A percentile compares a stretch with the other conserved stretches of the same genome.
phyloP scores from a whole-genome alignment of 1,139 yeast genomes.

The Yamadazyma diddensiae region DNA sequence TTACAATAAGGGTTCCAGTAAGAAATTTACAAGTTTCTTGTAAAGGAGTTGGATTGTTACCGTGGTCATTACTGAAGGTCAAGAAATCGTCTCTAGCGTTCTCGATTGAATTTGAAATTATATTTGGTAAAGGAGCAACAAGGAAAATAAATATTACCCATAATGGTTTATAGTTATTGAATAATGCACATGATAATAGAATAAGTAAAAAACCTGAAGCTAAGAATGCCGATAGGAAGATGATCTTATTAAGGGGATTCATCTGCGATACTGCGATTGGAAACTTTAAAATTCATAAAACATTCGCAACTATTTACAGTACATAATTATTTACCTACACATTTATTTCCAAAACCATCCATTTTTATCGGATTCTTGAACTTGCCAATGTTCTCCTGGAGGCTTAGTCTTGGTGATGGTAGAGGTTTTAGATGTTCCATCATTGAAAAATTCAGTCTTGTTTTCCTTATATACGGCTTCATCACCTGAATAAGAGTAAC shows the following conservation, averaged over 20 bases:
- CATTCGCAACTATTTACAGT: background rate
- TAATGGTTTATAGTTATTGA: constrained; percentile 67
- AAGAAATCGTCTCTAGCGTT: constrained; percentile 56
- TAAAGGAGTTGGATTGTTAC: constrained; percentile 41
- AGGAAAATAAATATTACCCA: constrained; percentile 65
- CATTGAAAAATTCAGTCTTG: constrained; percentile 54
- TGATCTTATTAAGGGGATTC: constrained; percentile 68
- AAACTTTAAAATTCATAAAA: background rate
- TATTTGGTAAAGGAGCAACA: constrained; percentile 69
- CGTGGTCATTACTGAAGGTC: constrained; percentile 54
- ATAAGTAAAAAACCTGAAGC: constrained; percentile 76
- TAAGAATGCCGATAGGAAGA: constrained; percentile 64
- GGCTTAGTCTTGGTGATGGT: constrained; percentile 35
- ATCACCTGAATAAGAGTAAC: constrained; percentile 44
- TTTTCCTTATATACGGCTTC: constrained; percentile 52
- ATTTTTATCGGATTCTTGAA: constrained; percentile 18
- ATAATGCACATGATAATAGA: constrained; percentile 69
- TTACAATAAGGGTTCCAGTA: constrained; percentile 65
- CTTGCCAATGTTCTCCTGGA: constrained; percentile 33
- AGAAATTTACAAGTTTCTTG: constrained; percentile 59
- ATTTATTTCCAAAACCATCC: constrained; percentile 25
- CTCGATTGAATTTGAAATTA: constrained; percentile 41
- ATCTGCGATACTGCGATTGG: constrained; percentile 14
- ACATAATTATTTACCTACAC: constrained; percentile 1
- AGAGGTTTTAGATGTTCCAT: constrained; percentile 56